phyloP scores from a whole-genome alignment of 345 rosid species.

The Streptanthus diversifolius region DNA sequence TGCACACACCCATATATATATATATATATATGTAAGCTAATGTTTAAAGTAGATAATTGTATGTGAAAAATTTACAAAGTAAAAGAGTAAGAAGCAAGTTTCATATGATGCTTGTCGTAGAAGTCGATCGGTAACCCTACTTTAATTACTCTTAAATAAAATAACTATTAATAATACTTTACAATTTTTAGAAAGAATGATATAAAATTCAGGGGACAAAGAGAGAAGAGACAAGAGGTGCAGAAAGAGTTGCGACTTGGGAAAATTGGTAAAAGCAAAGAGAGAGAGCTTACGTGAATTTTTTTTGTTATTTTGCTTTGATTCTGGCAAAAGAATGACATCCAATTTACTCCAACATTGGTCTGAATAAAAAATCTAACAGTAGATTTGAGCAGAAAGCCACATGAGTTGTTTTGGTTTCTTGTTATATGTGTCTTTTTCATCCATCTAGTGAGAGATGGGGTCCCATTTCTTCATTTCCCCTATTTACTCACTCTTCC shows the following conservation, averaged over 20 bases:
- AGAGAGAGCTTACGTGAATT: conserved; percentile 23
- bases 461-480: conserved; percentile 22
- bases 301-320: neutral
- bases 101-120: neutral
- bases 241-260: conserved; percentile 18
- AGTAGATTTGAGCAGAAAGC: conserved; percentile 34
- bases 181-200: neutral
- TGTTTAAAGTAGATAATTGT: neutral
- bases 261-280: conserved; percentile 26
- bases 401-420: too few relatives aligned
- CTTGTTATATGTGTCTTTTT: conserved; percentile 29
- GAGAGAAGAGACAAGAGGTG: conserved; percentile 22
- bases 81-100: conserved; percentile 13
- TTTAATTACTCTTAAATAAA: neutral
- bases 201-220: neutral
- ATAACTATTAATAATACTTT: neutral
- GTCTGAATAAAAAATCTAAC: conserved; percentile 25
- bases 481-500: neutral
- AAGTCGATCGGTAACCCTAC: conserved; percentile 1
- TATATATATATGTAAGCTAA: too few relatives aligned
- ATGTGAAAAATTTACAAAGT: neutral
- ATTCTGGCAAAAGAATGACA: neutral
- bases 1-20: too few relatives aligned
- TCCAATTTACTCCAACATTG: conserved; percentile 28
- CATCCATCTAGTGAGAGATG: neutral